A percentile compares a stretch with the other conserved stretches of the same genome.
These are phyloP conservation scores for Comarum palustre DNA, from an alignment of 306 rosid genomes.

Conservation along the genomic window DNA sequence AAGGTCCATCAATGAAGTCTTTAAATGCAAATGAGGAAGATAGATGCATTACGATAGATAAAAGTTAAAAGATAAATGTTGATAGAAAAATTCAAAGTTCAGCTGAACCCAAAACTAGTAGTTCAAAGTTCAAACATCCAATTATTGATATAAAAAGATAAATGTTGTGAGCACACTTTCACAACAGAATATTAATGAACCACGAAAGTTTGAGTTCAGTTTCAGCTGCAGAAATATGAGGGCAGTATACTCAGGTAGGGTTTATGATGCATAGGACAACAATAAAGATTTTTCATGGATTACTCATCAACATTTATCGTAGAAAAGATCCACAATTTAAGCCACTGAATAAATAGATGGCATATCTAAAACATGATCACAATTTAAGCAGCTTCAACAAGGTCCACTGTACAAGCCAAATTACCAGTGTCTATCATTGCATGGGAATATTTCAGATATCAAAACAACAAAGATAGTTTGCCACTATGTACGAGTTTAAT, in stretches of 20 bases:
- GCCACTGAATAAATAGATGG: background rate
- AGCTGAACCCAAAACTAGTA: background rate
- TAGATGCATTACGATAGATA: background rate
- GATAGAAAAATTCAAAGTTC: no score
- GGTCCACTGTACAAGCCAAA: background rate
- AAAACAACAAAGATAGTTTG: constrained; percentile 6
- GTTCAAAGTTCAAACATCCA: constrained; percentile 1
- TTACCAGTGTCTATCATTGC: background rate
- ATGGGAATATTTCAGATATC: background rate
- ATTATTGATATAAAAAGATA: background rate
- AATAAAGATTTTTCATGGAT: background rate
- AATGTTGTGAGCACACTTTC: background rate
- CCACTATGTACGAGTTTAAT: background rate
- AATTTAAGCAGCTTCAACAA: background rate
- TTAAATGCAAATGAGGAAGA: background rate
- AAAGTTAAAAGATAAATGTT: background rate
- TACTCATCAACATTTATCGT: background rate
- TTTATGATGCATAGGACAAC: background rate
- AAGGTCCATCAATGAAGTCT: background rate
- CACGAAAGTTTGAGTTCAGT: background rate
- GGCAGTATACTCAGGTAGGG: background rate
- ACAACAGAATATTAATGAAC: background rate
- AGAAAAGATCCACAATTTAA: background rate
- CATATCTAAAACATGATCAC: background rate
- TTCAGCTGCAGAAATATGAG: background rate